phyloP scores from a whole-genome alignment of 2,329 filamentous ascomycete genomes.

The Neoascochyta sp. region DNA sequence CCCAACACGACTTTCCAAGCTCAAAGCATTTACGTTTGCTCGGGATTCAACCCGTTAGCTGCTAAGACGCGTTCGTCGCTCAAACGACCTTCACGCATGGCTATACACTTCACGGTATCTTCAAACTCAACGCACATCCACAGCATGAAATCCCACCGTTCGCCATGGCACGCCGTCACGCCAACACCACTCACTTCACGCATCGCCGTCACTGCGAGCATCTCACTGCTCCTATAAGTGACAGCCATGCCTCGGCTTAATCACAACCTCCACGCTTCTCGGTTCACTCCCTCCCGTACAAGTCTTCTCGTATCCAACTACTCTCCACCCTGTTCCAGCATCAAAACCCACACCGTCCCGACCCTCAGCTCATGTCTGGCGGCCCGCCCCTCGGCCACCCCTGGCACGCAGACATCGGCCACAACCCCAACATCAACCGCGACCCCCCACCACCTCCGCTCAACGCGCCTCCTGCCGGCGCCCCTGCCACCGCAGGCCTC shows the following conservation, averaged over 20 bases:
- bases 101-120: neutral
- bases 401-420: slow-evolving; percentile 28
- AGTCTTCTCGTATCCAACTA: neutral
- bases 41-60: too few species aligned
- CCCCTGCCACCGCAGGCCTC: slow-evolving; percentile 6
- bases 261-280: too few species aligned
- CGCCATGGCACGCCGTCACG: slow-evolving; percentile 1
- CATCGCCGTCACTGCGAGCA: slow-evolving; percentile 2
- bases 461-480: slow-evolving; percentile 11
- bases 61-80: slow-evolving; percentile 1
- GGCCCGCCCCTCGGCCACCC: slow-evolving; percentile 26
- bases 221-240: slow-evolving; percentile 1
- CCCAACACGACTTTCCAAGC: too few species aligned
- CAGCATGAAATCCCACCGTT: slow-evolving; percentile 8
- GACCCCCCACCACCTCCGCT: slow-evolving; percentile 29
- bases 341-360: neutral
- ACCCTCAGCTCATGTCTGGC: slow-evolving; percentile 18
- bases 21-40: too few species aligned
- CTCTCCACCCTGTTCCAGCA: neutral
- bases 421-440: slow-evolving; percentile 36
- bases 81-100: slow-evolving; percentile 1
- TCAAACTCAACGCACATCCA: neutral
- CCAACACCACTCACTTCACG: slow-evolving; percentile 15
- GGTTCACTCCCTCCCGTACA: neutral
- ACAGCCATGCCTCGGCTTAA: too few species aligned